Conservation (phyloP, 345 rosid species). For the Euphorbia tirucalli region DNA sequence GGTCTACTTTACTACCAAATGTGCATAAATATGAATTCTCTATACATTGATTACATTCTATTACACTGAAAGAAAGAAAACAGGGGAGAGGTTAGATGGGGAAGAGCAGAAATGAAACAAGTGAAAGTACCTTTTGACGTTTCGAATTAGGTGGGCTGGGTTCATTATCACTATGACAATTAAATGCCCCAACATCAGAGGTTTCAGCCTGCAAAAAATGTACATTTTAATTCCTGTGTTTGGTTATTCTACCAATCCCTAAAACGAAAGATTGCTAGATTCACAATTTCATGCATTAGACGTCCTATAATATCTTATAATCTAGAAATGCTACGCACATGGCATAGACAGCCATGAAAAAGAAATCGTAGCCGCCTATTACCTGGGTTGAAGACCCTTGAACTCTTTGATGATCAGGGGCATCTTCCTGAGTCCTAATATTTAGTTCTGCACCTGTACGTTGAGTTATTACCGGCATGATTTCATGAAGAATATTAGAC, state of each 20-base stretch:
- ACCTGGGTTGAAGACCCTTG: slow-evolving; percentile 37
- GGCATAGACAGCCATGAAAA: not conserved
- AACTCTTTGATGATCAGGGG: slow-evolving; percentile 6
- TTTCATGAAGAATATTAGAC: slow-evolving; percentile 60
- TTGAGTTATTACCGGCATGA: slow-evolving; percentile 57
- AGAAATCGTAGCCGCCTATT: not conserved
- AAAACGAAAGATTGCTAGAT: not conserved
- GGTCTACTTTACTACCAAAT: not conserved
- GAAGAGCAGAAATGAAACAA: not conserved
- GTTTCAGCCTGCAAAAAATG: slow-evolving; percentile 40
- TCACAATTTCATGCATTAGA: not conserved
- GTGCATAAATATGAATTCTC: not conserved
- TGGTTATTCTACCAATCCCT: not conserved
- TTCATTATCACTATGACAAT: slow-evolving; percentile 35
- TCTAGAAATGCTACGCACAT: not conserved
- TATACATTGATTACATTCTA: not conserved
- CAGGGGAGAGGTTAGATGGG: not conserved
- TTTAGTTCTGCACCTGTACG: slow-evolving; percentile 27
- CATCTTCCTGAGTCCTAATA: slow-evolving; percentile 27
- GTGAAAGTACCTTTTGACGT: slow-evolving; percentile 53
- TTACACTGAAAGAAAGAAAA: not conserved
- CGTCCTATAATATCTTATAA: not conserved
- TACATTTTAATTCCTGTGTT: slow-evolving; percentile 1
- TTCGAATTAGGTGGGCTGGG: slow-evolving; percentile 42
- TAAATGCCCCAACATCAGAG: slow-evolving; percentile 36